These are phyloP conservation scores for Cyphellophora attinorum DNA, from an alignment of 2,329 filamentous ascomycete genomes.

Conservation along the genomic window DNA sequence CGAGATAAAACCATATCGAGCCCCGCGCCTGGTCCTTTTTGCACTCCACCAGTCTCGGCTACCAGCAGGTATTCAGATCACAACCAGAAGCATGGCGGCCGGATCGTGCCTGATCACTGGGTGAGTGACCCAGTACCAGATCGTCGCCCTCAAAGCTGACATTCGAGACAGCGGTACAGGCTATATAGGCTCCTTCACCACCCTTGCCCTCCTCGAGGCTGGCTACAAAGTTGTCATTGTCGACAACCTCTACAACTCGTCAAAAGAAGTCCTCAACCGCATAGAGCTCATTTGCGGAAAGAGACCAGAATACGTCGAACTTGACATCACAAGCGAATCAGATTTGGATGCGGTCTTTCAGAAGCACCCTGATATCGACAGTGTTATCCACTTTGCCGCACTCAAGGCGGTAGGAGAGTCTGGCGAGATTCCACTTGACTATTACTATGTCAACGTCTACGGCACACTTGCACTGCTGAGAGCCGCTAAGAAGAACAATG, in stretches of 20 bases:
- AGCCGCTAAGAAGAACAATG: slow-evolving; percentile 80
- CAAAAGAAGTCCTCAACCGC: slow-evolving; percentile 79
- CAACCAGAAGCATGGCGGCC: slow-evolving; percentile 52
- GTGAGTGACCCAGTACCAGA: slow-evolving; percentile 45
- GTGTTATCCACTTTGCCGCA: slow-evolving; percentile 96
- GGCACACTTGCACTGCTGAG: slow-evolving; percentile 81
- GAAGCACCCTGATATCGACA: slow-evolving; percentile 87
- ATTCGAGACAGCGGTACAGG: slow-evolving; percentile 71
- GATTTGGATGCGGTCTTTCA: slow-evolving; percentile 79
- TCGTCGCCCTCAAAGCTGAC: slow-evolving; percentile 9
- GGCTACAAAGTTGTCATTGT: slow-evolving; percentile 95
- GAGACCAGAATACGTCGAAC: slow-evolving; percentile 72
- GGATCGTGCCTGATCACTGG: slow-evolving; percentile 88
- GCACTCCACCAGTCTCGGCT: slow-evolving; percentile 10
- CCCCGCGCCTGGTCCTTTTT: no score
- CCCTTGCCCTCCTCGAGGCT: slow-evolving; percentile 81
- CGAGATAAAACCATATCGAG: no score
- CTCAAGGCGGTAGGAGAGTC: slow-evolving; percentile 98
- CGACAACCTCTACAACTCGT: slow-evolving; percentile 97
- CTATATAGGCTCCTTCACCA: slow-evolving; percentile 98
- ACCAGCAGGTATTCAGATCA: slow-evolving; percentile 5
- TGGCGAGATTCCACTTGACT: slow-evolving; percentile 84
- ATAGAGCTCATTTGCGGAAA: slow-evolving; percentile 90
- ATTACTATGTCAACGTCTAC: slow-evolving; percentile 94
- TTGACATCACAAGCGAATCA: slow-evolving; percentile 79